phyloP scores from a whole-genome alignment of 805 yeast species.

The Lachancea thermotolerans region DNA sequence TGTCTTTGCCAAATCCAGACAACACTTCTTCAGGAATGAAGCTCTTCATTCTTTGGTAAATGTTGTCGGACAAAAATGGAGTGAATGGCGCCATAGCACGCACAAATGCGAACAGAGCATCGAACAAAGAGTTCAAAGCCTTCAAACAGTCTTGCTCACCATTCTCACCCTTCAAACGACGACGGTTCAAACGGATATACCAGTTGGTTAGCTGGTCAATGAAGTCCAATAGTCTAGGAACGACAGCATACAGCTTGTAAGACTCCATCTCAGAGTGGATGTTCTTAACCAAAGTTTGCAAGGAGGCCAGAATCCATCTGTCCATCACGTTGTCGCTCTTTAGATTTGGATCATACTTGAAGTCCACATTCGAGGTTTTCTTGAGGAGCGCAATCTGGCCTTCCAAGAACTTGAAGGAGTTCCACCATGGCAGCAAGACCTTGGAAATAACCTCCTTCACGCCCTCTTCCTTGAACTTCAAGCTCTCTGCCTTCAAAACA shows the following conservation, averaged over 20 bases:
- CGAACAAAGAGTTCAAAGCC: conserved; percentile 87
- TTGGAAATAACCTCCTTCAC: conserved; percentile 95
- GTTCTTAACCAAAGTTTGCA: conserved; percentile 80
- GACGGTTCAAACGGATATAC: conserved; percentile 97
- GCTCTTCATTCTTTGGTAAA: conserved; percentile 67
- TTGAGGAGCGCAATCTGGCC: conserved; percentile 83
- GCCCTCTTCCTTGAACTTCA: conserved; percentile 97
- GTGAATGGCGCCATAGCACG: conserved; percentile 99
- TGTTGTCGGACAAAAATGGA: conserved; percentile 88
- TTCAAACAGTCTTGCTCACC: conserved; percentile 77
- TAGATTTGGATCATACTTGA: conserved; percentile 60
- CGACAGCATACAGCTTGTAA: conserved; percentile 92
- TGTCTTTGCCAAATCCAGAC: conserved; percentile 46
- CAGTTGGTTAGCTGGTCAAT: conserved; percentile 96
- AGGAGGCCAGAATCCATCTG: conserved; percentile 93
- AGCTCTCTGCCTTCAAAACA: conserved; percentile 90
- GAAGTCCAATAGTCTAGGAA: conserved; percentile 80
- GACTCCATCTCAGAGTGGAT: conserved; percentile 86
- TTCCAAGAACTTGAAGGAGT: conserved; percentile 92
- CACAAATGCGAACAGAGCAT: conserved; percentile 78
- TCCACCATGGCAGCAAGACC: conserved; percentile 98
- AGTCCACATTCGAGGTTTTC: conserved; percentile 65
- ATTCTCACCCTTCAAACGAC: conserved; percentile 92
- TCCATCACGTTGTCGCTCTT: conserved; percentile 89
- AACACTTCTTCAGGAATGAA: conserved; percentile 57